Conservation (phyloP, 768 basidiomycete species). For the Mycena belliarum region DNA sequence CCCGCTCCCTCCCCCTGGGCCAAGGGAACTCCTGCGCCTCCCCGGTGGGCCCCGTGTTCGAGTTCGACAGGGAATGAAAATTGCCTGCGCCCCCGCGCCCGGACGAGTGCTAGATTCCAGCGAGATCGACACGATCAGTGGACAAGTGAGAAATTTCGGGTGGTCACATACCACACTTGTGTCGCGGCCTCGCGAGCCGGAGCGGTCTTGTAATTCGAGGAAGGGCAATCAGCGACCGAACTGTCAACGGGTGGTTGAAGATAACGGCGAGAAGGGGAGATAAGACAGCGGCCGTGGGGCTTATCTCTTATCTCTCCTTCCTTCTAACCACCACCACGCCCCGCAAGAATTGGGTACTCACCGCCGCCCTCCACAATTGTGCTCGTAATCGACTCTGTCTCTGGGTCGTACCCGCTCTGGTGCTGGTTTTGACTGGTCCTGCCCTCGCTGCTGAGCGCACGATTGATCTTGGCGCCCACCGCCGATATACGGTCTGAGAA, state of each 20-base stretch:
- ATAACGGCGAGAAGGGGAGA: neutral
- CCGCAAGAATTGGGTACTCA: neutral
- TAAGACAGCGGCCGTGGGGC: neutral
- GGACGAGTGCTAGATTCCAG: conserved; percentile 7
- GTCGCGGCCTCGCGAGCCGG: neutral
- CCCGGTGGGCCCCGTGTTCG: neutral
- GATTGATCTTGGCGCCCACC: conserved; percentile 15
- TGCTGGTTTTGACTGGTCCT: neutral
- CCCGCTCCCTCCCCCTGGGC: conserved; percentile 15
- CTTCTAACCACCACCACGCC: conserved; percentile 9
- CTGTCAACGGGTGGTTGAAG: conserved; percentile 1
- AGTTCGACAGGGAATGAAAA: neutral
- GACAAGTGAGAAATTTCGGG: neutral
- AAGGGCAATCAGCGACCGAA: neutral
- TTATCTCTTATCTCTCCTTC: conserved; percentile 13
- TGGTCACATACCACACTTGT: neutral
- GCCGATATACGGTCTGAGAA: conserved; percentile 14
- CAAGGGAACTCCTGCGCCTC: conserved; percentile 12
- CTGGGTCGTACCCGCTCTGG: conserved; percentile 6
- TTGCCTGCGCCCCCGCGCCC: conserved; percentile 18
- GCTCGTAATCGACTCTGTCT: conserved; percentile 14
- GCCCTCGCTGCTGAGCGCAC: conserved; percentile 16
- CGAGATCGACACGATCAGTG: neutral
- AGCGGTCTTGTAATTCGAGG: neutral
- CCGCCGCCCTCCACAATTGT: conserved; percentile 6